A percentile compares a stretch with the other conserved stretches of the same genome.
These are phyloP conservation scores for Cadophora sp. DNA, from an alignment of 2,329 filamentous ascomycete species.

Conservation along the genomic window DNA sequence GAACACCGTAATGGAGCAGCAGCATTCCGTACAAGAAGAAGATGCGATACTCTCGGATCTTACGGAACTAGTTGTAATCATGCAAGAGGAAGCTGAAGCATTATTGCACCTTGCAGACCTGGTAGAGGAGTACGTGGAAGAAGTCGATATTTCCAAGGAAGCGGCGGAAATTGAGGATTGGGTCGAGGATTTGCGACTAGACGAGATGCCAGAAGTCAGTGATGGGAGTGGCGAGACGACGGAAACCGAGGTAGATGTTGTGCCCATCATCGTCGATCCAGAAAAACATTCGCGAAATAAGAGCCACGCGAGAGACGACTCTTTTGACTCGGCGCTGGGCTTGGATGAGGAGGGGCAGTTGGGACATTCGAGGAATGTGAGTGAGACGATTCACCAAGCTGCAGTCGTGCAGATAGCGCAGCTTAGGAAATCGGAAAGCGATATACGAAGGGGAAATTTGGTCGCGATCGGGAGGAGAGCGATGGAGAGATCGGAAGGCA, in stretches of 20 bases:
- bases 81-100: slow-evolving; percentile 36
- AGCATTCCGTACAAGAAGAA: slow-evolving; percentile 23
- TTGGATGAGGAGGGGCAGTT: not conserved
- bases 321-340: slow-evolving; percentile 15
- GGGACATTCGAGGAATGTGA: slow-evolving; percentile 5
- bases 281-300: not conserved
- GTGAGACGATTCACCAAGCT: not conserved
- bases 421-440: not conserved
- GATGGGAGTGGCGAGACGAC: slow-evolving; percentile 1
- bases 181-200: slow-evolving; percentile 1
- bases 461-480: slow-evolving; percentile 10
- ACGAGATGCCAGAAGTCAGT: not conserved
- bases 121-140: slow-evolving; percentile 33
- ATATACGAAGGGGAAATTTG: not conserved
- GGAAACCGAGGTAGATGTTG: not conserved
- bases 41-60: slow-evolving; percentile 26
- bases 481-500: slow-evolving; percentile 1
- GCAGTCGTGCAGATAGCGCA: slow-evolving; percentile 10
- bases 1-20: slow-evolving; percentile 29
- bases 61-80: slow-evolving; percentile 32
- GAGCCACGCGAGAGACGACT: slow-evolving; percentile 9
- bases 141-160: slow-evolving; percentile 21
- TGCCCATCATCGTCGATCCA: not conserved
- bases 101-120: slow-evolving; percentile 29
- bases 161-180: slow-evolving; percentile 19